A percentile compares a stretch with the other conserved stretches of the same genome.
Conservation (phyloP, 106 monocot genomes). For the Dendrobium catenatum region DNA sequence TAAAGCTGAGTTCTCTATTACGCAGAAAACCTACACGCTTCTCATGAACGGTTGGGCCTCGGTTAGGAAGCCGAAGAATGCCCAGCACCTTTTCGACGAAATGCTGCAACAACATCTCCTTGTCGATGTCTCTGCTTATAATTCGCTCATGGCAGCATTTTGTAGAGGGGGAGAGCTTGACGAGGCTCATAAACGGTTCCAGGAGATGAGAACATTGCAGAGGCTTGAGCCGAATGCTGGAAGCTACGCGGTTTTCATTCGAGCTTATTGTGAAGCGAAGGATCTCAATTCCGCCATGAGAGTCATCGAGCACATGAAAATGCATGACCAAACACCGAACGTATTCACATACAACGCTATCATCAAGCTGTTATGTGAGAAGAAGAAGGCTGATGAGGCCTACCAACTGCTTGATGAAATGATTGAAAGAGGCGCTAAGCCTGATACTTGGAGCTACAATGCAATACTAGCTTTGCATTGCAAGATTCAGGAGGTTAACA, state of each 20-base stretch:
- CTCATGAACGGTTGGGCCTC: conserved; percentile 54
- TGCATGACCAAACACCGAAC: conserved; percentile 38
- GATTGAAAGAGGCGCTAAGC: conserved; percentile 36
- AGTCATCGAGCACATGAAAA: conserved; percentile 40
- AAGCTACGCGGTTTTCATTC: conserved; percentile 48
- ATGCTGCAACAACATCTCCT: conserved; percentile 32
- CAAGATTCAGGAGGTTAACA: conserved; percentile 59
- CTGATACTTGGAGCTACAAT: conserved; percentile 83
- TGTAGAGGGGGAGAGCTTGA: conserved; percentile 41
- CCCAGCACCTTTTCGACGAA: conserved; percentile 64
- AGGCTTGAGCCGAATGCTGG: conserved; percentile 48
- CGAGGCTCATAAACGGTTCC: conserved; percentile 29
- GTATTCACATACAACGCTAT: conserved; percentile 73
- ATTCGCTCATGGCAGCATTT: conserved; percentile 43
- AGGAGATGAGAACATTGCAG: conserved; percentile 36
- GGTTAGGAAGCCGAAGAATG: conserved; percentile 15
- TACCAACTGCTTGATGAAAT: conserved; percentile 74
- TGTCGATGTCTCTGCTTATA: conserved; percentile 46
- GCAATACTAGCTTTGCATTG: conserved; percentile 58
- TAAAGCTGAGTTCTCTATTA: conserved; percentile 23
- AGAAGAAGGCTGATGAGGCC: conserved; percentile 45
- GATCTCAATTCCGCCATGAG: conserved; percentile 35
- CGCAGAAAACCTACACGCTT: conserved; percentile 47
- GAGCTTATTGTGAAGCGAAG: conserved; percentile 44
- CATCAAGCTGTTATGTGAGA: conserved; percentile 50